Conservation (phyloP, 495 filamentous ascomycete species). For the Aspergillus bridgeri region DNA sequence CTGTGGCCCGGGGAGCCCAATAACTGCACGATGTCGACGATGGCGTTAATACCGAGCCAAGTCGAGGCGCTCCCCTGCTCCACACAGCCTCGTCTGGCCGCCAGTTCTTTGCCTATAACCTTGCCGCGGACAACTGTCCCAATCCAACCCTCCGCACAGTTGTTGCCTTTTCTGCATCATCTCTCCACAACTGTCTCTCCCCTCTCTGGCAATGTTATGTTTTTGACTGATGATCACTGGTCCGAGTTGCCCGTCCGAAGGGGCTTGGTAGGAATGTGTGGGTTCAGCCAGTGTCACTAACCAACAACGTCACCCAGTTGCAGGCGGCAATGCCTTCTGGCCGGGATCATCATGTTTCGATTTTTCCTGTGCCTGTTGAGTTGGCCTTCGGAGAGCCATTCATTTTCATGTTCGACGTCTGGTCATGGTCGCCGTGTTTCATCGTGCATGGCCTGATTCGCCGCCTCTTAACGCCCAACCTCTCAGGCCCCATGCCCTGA, state of each 20-base stretch:
- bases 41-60: neutral
- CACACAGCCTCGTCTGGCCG: conserved; percentile 2
- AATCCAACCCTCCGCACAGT: neutral
- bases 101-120: neutral
- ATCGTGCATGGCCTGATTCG: conserved; percentile 20
- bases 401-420: conserved; percentile 14
- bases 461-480: conserved; percentile 24
- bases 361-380: conserved; percentile 14
- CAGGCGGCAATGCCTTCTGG: neutral
- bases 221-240: neutral
- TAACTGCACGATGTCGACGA: neutral
- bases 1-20: neutral
- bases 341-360: conserved; percentile 3
- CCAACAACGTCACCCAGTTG: neutral
- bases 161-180: neutral
- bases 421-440: conserved; percentile 19
- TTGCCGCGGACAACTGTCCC: conserved; percentile 4
- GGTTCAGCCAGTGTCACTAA: neutral
- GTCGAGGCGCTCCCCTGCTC: neutral
- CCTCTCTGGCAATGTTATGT: neutral
- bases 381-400: conserved; percentile 14
- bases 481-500: conserved; percentile 16
- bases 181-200: neutral
- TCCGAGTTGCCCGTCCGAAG: neutral
- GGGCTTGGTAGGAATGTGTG: neutral